Conservation (phyloP, 192 early-diverging fungal genomes). For the Backusella liffmaniae region DNA sequence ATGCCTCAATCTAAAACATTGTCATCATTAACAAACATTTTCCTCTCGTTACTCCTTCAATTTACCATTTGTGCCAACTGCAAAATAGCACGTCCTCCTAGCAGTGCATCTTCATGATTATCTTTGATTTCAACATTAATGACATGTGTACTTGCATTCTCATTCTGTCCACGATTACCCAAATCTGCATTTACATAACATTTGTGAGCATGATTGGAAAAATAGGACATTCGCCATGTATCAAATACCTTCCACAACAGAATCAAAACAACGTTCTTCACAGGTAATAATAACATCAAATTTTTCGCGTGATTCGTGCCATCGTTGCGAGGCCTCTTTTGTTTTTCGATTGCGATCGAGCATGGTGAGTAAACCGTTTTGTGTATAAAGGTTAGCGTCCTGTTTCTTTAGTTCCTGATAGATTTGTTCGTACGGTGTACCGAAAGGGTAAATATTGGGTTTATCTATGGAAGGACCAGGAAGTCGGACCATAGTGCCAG, state of each 20-base stretch:
- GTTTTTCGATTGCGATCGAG: constrained; percentile 93
- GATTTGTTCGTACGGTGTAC: constrained; percentile 90
- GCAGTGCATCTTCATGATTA: constrained; percentile 83
- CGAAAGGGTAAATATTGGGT: constrained; percentile 93
- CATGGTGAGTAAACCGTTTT: constrained; percentile 88
- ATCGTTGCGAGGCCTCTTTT: constrained; percentile 86
- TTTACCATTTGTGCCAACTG: constrained; percentile 73
- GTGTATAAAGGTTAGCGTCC: constrained; percentile 72
- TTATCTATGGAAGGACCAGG: constrained; percentile 84
- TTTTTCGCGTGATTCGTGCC: constrained; percentile 67
- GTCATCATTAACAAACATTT: not conserved
- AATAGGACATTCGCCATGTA: not conserved
- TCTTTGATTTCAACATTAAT: constrained; percentile 97
- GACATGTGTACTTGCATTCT: constrained; percentile 80
- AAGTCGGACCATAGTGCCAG: constrained; percentile 84
- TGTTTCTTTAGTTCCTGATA: constrained; percentile 75
- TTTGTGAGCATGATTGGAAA: too few relatives aligned
- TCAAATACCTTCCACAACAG: constrained; percentile 80
- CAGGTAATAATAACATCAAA: constrained; percentile 97
- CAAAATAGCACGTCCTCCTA: constrained; percentile 84
- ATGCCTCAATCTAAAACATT: constrained; percentile 52
- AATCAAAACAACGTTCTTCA: constrained; percentile 93
- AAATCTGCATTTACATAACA: constrained; percentile 59
- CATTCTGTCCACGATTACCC: constrained; percentile 60
- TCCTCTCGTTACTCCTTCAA: not conserved